Conservation (phyloP, 2,329 filamentous ascomycete genomes). For the Ceratocystis lukuohia region DNA sequence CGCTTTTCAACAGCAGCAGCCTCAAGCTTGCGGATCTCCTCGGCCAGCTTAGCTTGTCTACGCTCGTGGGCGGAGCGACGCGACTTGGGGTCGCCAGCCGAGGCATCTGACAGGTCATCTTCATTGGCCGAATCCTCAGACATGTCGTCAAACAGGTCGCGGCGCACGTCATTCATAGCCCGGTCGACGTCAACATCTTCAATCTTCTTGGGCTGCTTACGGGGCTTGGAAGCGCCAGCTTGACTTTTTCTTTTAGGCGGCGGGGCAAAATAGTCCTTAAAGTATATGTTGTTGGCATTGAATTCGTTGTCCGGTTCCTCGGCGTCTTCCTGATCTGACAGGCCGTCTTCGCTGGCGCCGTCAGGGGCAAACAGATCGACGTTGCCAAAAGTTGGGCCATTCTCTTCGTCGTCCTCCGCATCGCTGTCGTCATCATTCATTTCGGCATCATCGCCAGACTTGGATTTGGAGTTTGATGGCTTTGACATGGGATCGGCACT, state of each 20-base stretch:
- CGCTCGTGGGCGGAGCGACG: slow-evolving; percentile 75
- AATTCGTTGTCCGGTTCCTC: slow-evolving; percentile 38
- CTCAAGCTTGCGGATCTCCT: slow-evolving; percentile 87
- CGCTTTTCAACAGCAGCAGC: slow-evolving; percentile 78
- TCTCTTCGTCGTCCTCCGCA: slow-evolving; percentile 52
- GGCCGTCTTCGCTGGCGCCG: slow-evolving; percentile 52
- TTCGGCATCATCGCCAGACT: slow-evolving; percentile 26
- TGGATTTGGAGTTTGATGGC: slow-evolving; percentile 24
- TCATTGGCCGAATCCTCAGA: slow-evolving; percentile 54
- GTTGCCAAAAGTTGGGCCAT: slow-evolving; percentile 72
- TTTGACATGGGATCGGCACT: slow-evolving; percentile 55
- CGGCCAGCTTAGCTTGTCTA: slow-evolving; percentile 67
- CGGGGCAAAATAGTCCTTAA: slow-evolving; percentile 85
- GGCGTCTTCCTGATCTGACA: slow-evolving; percentile 29
- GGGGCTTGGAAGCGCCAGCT: slow-evolving; percentile 30
- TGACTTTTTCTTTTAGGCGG: slow-evolving; percentile 48
- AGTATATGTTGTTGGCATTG: slow-evolving; percentile 82
- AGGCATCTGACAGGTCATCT: slow-evolving; percentile 50
- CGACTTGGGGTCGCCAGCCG: slow-evolving; percentile 57
- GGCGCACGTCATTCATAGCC: slow-evolving; percentile 73
- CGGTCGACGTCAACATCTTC: slow-evolving; percentile 59
- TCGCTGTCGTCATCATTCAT: slow-evolving; percentile 36
- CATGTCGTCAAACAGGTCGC: slow-evolving; percentile 77
- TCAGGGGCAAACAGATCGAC: slow-evolving; percentile 60
- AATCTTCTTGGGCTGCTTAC: slow-evolving; percentile 31